Evolutionary conservation across 371 early-diverging fungal genomes (phyloP).

Genomic region (Blyttiomyces sp.): DNA sequence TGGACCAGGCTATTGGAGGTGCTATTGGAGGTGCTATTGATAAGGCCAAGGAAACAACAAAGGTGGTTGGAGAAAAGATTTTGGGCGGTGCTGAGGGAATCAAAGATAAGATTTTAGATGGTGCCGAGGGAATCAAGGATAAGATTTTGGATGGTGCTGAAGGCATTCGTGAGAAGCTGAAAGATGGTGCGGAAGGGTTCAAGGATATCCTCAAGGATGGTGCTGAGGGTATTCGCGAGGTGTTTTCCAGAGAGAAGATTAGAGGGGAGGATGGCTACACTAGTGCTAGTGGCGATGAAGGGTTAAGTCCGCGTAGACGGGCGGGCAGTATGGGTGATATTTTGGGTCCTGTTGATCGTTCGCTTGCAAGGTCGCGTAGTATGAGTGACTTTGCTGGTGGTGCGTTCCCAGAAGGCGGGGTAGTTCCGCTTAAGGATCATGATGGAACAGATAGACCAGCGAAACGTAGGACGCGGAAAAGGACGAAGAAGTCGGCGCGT

Average conservation of each 20-base stretch:
- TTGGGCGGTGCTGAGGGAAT: slow-evolving; percentile 19
- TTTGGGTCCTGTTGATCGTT: neutral
- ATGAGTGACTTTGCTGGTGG: too few relatives aligned
- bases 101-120: slow-evolving; percentile 13
- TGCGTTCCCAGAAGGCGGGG: neutral
- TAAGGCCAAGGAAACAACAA: slow-evolving; percentile 5
- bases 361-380: too few relatives aligned
- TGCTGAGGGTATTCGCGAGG: neutral
- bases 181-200: neutral
- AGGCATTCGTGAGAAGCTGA: neutral
- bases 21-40: slow-evolving; percentile 15
- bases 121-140: slow-evolving; percentile 19
- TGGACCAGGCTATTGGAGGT: slow-evolving; percentile 13
- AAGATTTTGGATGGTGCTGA: slow-evolving; percentile 6
- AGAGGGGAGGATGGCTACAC: neutral
- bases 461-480: neutral
- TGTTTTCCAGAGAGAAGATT: neutral
- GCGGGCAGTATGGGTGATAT: slow-evolving; percentile 9
- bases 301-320: neutral
- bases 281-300: neutral
- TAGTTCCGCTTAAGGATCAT: neutral
- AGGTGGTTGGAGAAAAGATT: slow-evolving; percentile 17
- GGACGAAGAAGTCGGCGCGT: neutral
- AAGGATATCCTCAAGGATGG: neutral
- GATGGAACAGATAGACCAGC: neutral